These are phyloP conservation scores for Camellia granthamiana DNA, from an alignment of 148 eudicot genomes.

Conservation along the genomic window DNA sequence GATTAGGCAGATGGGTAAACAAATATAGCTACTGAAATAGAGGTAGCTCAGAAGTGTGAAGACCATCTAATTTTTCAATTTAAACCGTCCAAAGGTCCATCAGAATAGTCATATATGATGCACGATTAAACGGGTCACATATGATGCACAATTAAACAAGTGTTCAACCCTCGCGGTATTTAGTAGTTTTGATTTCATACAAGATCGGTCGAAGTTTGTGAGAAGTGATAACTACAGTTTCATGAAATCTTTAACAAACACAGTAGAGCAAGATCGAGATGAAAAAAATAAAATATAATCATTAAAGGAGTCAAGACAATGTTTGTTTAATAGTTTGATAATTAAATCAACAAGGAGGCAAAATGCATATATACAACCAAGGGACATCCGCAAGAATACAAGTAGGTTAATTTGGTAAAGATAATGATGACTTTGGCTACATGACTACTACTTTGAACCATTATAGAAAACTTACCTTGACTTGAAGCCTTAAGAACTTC, in stretches of 20 bases:
- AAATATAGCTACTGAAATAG: neutral
- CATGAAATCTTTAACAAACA: neutral
- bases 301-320: neutral
- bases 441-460: neutral
- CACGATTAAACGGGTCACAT: no score
- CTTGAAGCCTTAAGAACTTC: slow-evolving; percentile 60
- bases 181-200: neutral
- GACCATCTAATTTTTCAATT: no score
- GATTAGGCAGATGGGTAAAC: neutral
- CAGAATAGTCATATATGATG: no score
- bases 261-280: no score
- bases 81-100: no score
- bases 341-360: neutral
- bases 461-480: slow-evolving; percentile 38
- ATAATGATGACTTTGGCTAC: neutral
- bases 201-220: neutral
- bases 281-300: neutral
- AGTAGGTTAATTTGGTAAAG: neutral
- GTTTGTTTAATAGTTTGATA: neutral
- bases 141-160: no score
- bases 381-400: neutral
- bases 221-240: neutral
- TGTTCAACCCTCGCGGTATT: neutral
- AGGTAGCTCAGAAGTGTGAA: neutral
- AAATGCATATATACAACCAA: slow-evolving; percentile 10